Evolutionary conservation across 2,329 filamentous ascomycete species (phyloP), one percentile per base, ranked within the genome.

Genomic region (Neonectria sp.): DNA sequence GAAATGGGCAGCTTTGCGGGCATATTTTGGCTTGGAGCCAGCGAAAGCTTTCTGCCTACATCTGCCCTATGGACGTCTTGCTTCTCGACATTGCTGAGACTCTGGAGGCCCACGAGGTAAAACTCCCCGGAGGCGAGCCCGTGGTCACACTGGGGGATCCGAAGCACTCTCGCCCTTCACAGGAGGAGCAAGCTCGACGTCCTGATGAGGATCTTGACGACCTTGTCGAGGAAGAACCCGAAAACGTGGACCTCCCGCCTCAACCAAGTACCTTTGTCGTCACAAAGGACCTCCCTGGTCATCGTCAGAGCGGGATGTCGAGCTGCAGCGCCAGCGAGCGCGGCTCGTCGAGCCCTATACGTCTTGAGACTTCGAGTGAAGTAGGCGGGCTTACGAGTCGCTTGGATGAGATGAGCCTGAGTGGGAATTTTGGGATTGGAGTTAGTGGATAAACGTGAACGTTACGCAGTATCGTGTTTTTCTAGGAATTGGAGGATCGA

Each of bases 1-100:
- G 88, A 6, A 86, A 91, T n/a, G 94, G 94, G 2, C 89, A 91
- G 43, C 90, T 98, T 3, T 96, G 94, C 73, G 95, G 95, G 0
- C 95, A 98, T 75, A 93, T 98, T 0, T 86, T 98, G 13, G 95
- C 95, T 0, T 97, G 93, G 91, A 95, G 92, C 73, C 89, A 91
- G 69, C 90, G 91, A 68, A 95, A 93, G 76, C 90, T 90, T 48
- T 91, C 94, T 6, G 95, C 95, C 0, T 98, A 97, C 79, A 96
- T 98, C 68, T 96, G 94, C 68, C 95, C 95, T 0, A 98, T 98
- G 95, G 93, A 98, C 64, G 88, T 98, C 3, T 83, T 97, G 13
- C 86, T 98, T 12, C 89, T 92, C 31, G 95, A 98, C 76, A 97
- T 98, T 63, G 92, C 91, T 31, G 89, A 92, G 68, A 95, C 92